These are phyloP conservation scores for Candolleomyces eurysporus DNA, from an alignment of 768 basidiomycete species.

Conservation along the genomic window DNA sequence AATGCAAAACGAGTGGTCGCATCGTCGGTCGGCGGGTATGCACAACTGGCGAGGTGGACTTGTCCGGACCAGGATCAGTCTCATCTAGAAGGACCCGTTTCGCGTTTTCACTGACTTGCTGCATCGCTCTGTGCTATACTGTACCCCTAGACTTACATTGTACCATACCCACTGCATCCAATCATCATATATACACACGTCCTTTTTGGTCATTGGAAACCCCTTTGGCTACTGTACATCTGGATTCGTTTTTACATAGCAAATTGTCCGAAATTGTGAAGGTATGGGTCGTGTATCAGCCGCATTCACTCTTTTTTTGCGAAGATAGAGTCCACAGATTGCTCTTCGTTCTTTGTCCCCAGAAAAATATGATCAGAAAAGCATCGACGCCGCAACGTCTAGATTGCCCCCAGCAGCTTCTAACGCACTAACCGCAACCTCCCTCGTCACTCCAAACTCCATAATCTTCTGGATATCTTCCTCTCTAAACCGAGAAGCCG, in stretches of 20 bases:
- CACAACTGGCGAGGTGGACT: conserved; percentile 88
- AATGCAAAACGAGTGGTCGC: conserved; percentile 86
- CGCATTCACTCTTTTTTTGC: too few species aligned
- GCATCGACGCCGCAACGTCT: conserved; percentile 82
- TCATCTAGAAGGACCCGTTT: conserved; percentile 52
- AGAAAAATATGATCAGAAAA: conserved; percentile 52
- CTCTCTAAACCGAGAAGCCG: conserved; percentile 49
- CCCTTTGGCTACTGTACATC: too few species aligned
- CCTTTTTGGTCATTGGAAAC: too few species aligned
- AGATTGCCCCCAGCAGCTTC: conserved; percentile 83
- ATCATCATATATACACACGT: neutral
- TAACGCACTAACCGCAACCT: conserved; percentile 73
- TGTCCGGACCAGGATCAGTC: conserved; percentile 71
- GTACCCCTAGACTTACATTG: conserved; percentile 11
- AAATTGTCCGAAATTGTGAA: too few species aligned
- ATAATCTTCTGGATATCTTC: conserved; percentile 61
- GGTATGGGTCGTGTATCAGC: too few species aligned
- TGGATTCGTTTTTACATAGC: too few species aligned
- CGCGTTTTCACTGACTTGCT: conserved; percentile 18
- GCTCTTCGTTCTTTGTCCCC: neutral
- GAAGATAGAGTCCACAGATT: neutral
- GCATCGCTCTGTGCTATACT: conserved; percentile 12
- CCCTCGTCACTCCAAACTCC: conserved; percentile 73
- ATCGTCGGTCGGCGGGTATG: conserved; percentile 81
- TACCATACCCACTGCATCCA: conserved; percentile 15